Percentiles rank a stretch among this genome's conserved stretches.
phyloP scores from a whole-genome alignment of 1,284 basidiomycete species.

The Heimioporus retisporus region DNA sequence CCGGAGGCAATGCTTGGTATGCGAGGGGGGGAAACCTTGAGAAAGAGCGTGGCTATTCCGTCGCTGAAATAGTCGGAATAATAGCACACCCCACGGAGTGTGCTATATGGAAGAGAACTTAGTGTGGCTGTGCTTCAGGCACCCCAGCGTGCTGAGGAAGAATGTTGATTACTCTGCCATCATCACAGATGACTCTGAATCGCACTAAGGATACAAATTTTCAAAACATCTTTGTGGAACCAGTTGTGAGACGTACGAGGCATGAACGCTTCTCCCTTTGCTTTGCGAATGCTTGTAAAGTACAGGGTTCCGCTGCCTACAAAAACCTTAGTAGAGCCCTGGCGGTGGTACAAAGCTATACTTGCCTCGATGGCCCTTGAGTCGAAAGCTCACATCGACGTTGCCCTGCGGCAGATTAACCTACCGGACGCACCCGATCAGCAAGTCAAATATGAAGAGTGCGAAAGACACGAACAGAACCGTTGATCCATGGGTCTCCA shows the following conservation, averaged over 20 bases:
- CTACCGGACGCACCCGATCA: slow-evolving; percentile 46
- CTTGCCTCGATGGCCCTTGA: slow-evolving; percentile 76
- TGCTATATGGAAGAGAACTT: neutral
- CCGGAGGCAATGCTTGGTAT: too few species aligned
- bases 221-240: neutral
- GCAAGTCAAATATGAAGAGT: neutral
- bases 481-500: slow-evolving; percentile 77
- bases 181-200: slow-evolving; percentile 76
- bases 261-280: slow-evolving; percentile 77
- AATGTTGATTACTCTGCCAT: slow-evolving; percentile 61
- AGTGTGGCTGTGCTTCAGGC: slow-evolving; percentile 6
- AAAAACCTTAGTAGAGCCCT: neutral
- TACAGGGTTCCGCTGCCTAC: slow-evolving; percentile 79
- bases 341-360: neutral
- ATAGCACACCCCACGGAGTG: neutral
- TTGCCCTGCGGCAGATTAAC: slow-evolving; percentile 80
- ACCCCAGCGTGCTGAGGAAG: slow-evolving; percentile 5
- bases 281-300: slow-evolving; percentile 82
- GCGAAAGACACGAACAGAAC: slow-evolving; percentile 59
- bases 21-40: too few species aligned
- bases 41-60: too few species aligned
- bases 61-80: too few species aligned
- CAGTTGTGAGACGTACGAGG: slow-evolving; percentile 60
- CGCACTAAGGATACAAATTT: slow-evolving; percentile 57
- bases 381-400: slow-evolving; percentile 79